These are phyloP conservation scores for Aspergillus brasiliensis DNA, from an alignment of 2,329 filamentous ascomycete genomes.

Conservation along the genomic window DNA sequence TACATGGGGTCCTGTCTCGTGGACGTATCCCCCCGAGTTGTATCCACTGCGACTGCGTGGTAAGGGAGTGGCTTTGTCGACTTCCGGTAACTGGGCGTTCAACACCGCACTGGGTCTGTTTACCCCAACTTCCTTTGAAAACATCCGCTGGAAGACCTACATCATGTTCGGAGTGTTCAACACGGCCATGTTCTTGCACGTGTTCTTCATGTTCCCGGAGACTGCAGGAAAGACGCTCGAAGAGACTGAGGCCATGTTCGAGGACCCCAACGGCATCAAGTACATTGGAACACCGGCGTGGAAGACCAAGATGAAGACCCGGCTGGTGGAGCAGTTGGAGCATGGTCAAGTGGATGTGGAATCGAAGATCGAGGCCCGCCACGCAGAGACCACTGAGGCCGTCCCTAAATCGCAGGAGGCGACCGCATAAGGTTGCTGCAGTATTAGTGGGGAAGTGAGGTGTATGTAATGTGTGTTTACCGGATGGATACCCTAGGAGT, in stretches of 20 bases:
- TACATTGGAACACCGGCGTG: conserved; percentile 39
- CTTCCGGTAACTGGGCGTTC: conserved; percentile 62
- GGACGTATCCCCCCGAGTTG: conserved; percentile 60
- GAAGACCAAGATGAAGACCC: conserved; percentile 38
- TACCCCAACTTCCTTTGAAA: conserved; percentile 54
- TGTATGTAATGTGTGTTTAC: background rate
- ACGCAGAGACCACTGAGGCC: background rate
- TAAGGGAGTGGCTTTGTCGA: conserved; percentile 62
- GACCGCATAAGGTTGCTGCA: background rate
- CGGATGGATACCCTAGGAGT: background rate
- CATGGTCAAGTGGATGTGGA: background rate
- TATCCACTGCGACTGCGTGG: conserved; percentile 57
- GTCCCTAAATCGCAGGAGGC: background rate
- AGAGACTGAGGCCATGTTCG: conserved; percentile 73
- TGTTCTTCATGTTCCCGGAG: conserved; percentile 66
- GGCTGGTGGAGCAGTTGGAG: conserved; percentile 14
- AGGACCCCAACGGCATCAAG: conserved; percentile 32
- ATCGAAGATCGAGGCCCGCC: background rate
- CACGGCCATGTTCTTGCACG: conserved; percentile 64
- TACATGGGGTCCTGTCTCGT: conserved; percentile 61
- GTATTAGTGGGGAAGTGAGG: background rate
- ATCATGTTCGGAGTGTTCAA: conserved; percentile 73
- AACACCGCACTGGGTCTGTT: conserved; percentile 52
- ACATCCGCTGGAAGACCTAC: conserved; percentile 60
- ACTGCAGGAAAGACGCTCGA: conserved; percentile 74